Evolutionary conservation across 495 filamentous ascomycete species (phyloP), one percentile per base, ranked within the genome.

Genomic region (Neurospora sp.): DNA sequence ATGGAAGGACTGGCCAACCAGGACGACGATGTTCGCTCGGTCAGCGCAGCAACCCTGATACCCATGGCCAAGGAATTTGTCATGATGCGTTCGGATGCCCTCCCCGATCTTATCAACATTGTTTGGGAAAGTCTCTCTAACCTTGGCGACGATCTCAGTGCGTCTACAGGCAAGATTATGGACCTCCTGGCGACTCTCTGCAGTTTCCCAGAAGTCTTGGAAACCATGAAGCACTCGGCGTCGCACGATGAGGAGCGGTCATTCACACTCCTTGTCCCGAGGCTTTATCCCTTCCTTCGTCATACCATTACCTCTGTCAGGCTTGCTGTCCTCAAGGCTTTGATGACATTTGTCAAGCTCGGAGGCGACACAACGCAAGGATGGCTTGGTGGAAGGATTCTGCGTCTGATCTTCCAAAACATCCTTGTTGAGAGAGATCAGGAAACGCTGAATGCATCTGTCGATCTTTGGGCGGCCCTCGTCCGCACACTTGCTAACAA

Each of bases 101-200:
- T 99, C 41, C 87, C 92, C 70, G 85, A 87, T 39, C 87, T 99
- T 60, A 97, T 98, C 83, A 90, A 92, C 80, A 96, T 98, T 75
- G 94, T 99, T 37, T 99, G 96, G 96, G 93, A 94, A 75, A 98
- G 96, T 83, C 87, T 99, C 27, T 97, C 96, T 8, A 95, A 96
- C 78, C 83, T 99, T 9, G 93, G 95, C 74, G 96, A 99, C 80
- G 96, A 99, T 81, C 86, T 99, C 16, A 97, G 94, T 81, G 96
- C 96, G 7, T 98, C 95, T 82, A 99, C 96, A 31, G 96, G 96
- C 39, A 95, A 92, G 71, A 95, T 99, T 54, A 99, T 99, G 96
- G 96, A 99, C 78, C 87, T 99, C 38, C 86, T 99, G 31, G 96
- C 96, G 35, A 98, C 93, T 77, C 89, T 99, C 40, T 99, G 96